Conservation (phyloP, 805 yeast species). For the Cyberlindnera amylophila region DNA sequence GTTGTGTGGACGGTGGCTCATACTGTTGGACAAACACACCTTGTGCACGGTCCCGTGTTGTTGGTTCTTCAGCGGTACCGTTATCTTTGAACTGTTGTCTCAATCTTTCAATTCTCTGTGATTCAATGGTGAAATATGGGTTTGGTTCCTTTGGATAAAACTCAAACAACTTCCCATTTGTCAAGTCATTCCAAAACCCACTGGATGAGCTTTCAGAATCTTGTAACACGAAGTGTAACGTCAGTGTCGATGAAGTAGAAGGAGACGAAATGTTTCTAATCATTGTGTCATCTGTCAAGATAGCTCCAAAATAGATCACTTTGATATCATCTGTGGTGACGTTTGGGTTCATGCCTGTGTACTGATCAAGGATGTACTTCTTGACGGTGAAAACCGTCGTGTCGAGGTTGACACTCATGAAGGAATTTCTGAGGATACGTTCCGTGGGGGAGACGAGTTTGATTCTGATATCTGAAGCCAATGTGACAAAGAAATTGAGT, state of each 20-base stretch:
- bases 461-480: constrained; percentile 23
- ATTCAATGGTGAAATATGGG: constrained; percentile 25
- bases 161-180: constrained; percentile 27
- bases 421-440: constrained; percentile 10
- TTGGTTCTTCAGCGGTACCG: constrained; percentile 8
- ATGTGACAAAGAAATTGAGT: constrained; percentile 26
- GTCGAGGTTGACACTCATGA: constrained; percentile 15
- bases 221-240: constrained; percentile 23
- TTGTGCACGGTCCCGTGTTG: constrained; percentile 6
- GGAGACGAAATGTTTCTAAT: constrained; percentile 18
- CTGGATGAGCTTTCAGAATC: constrained; percentile 18
- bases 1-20: neutral
- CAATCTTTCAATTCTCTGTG: constrained; percentile 23
- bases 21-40: constrained; percentile 12
- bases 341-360: constrained; percentile 14
- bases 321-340: constrained; percentile 22
- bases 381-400: constrained; percentile 23
- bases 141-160: constrained; percentile 30
- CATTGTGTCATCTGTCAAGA: constrained; percentile 18
- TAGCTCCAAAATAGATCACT: constrained; percentile 26
- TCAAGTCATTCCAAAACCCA: constrained; percentile 29
- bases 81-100: constrained; percentile 20
- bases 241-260: constrained; percentile 1
- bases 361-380: constrained; percentile 26
- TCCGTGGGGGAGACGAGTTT: constrained; percentile 25